These are phyloP conservation scores for Lachnellula hyalina DNA, from an alignment of 2,329 filamentous ascomycete genomes.

Conservation along the genomic window DNA sequence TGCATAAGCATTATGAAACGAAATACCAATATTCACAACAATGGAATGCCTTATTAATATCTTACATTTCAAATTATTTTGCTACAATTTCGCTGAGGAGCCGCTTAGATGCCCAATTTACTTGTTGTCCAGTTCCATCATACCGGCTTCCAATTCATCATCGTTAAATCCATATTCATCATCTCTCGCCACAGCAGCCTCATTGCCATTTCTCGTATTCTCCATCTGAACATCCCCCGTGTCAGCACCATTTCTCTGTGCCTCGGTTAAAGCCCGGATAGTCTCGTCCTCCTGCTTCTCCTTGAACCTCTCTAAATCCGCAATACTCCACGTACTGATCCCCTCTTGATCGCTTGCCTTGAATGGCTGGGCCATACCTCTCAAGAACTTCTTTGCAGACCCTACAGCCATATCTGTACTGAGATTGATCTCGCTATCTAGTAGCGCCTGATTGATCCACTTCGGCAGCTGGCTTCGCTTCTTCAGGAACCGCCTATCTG, in stretches of 20 bases:
- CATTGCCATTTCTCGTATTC: slow-evolving; percentile 17
- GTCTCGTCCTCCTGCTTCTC: slow-evolving; percentile 65
- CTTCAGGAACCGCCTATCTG: slow-evolving; percentile 88
- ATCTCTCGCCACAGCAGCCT: slow-evolving; percentile 9
- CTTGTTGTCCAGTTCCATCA: slow-evolving; percentile 38
- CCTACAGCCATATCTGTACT: slow-evolving; percentile 95
- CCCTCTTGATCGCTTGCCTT: slow-evolving; percentile 79
- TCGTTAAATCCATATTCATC: slow-evolving; percentile 32
- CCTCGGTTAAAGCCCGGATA: slow-evolving; percentile 56
- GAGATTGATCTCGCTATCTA: slow-evolving; percentile 81
- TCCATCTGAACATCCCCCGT: slow-evolving; percentile 3
- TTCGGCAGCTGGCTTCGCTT: slow-evolving; percentile 88
- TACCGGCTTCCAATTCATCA: slow-evolving; percentile 42
- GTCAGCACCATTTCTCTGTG: slow-evolving; percentile 19
- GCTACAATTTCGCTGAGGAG: not conserved
- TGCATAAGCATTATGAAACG: too few species aligned
- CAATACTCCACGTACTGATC: slow-evolving; percentile 83
- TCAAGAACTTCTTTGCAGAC: slow-evolving; percentile 80
- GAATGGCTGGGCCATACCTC: slow-evolving; percentile 90
- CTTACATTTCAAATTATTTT: not conserved
- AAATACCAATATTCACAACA: not conserved
- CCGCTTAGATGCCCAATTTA: not conserved
- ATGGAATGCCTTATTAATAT: not conserved
- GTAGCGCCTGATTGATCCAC: slow-evolving; percentile 88
- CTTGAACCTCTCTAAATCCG: slow-evolving; percentile 74